phyloP scores from a whole-genome alignment of 768 basidiomycete species.

The Leucogyrophana mollusca region DNA sequence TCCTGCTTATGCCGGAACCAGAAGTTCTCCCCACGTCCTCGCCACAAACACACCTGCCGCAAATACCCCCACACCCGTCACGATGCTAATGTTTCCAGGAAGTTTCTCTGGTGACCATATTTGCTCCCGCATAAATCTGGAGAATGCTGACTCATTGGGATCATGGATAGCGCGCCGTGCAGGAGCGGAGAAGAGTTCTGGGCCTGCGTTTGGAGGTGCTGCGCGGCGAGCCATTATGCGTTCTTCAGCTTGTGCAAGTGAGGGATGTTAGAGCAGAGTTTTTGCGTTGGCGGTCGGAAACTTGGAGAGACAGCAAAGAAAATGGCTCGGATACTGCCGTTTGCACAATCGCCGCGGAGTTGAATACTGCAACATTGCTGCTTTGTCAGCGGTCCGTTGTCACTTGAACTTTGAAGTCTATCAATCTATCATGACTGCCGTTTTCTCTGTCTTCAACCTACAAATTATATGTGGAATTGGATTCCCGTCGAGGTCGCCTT shows the following conservation, averaged over 20 bases:
- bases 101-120: conserved; percentile 73
- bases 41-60: conserved; percentile 67
- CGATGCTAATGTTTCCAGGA: conserved; percentile 69
- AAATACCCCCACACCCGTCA: conserved; percentile 66
- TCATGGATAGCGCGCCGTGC: conserved; percentile 45
- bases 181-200: conserved; percentile 48
- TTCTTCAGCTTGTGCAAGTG: too few species aligned
- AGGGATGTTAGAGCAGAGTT: too few species aligned
- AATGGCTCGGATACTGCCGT: not conserved
- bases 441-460: too few species aligned
- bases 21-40: conserved; percentile 75
- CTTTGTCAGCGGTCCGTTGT: too few species aligned
- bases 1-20: conserved; percentile 58
- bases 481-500: too few species aligned
- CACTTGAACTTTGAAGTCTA: too few species aligned
- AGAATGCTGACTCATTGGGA: conserved; percentile 63
- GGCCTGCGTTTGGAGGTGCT: conserved; percentile 52
- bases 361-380: not conserved
- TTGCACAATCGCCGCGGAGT: conserved; percentile 1
- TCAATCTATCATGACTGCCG: too few species aligned
- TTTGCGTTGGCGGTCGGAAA: not conserved
- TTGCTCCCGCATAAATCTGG: conserved; percentile 55
- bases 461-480: too few species aligned
- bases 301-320: not conserved
- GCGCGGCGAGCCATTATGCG: conserved; percentile 66